These are phyloP conservation scores for Bruguiera parviflora DNA, from an alignment of 345 rosid genomes.

Conservation along the genomic window DNA sequence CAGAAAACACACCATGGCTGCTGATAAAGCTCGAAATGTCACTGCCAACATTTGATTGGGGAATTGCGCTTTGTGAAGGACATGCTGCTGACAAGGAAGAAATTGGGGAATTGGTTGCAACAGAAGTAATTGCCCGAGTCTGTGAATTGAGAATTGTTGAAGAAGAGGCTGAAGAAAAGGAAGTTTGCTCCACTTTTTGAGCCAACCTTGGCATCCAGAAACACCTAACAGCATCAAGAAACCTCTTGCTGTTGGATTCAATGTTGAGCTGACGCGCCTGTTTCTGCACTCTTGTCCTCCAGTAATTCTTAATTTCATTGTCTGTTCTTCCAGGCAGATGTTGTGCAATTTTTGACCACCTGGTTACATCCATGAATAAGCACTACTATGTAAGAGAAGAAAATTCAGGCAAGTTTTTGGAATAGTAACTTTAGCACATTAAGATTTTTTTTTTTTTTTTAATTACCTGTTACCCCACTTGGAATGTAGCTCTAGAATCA, in stretches of 20 bases:
- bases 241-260: conserved; percentile 82
- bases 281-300: conserved; percentile 98
- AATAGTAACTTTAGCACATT: no score
- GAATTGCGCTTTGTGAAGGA: conserved; percentile 5
- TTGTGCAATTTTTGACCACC: conserved; percentile 98
- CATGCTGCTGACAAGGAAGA: neutral
- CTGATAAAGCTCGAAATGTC: conserved; percentile 22
- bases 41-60: conserved; percentile 3
- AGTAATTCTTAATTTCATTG: conserved; percentile 92
- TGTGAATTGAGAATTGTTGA: neutral
- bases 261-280: conserved; percentile 88
- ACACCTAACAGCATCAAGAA: conserved; percentile 76
- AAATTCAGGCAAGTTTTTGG: no score
- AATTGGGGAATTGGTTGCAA: neutral
- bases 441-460: no score
- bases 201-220: conserved; percentile 89
- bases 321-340: conserved; percentile 92
- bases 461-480: conserved; percentile 91
- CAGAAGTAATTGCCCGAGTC: neutral
- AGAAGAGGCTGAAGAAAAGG: neutral
- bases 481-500: conserved; percentile 92
- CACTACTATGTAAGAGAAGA: no score
- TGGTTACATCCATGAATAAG: conserved; percentile 8
- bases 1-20: conserved; percentile 24
- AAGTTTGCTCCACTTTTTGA: conserved; percentile 40